Percentiles rank a stretch among this genome's conserved stretches.
Conservation (phyloP, 2,329 filamentous ascomycete genomes). For the Camptophora hylomeconis region DNA sequence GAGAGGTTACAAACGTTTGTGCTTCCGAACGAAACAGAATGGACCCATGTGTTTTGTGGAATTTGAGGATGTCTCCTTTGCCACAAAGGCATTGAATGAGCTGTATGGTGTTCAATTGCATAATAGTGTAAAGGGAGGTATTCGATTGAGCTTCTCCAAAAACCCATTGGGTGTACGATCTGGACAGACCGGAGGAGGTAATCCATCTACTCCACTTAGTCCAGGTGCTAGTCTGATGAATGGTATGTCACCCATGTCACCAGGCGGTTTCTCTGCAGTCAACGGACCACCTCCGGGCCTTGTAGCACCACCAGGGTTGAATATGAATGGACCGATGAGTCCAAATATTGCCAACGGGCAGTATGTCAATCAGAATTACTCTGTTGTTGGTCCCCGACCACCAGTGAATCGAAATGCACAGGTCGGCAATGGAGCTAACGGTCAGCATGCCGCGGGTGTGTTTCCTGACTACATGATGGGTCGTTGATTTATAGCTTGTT, state of each 20-base stretch:
- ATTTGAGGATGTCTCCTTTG: constrained; percentile 85
- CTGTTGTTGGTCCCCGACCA: constrained; percentile 23
- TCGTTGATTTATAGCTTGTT: constrained; percentile 23
- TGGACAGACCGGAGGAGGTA: constrained; percentile 45
- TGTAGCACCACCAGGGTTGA: constrained; percentile 58
- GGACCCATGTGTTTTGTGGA: constrained; percentile 99
- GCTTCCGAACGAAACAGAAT: constrained; percentile 87
- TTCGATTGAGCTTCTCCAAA: constrained; percentile 92
- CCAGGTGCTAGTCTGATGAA: constrained; percentile 44
- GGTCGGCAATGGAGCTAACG: constrained; percentile 12
- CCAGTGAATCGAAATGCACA: constrained; percentile 26
- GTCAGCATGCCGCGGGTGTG: no score
- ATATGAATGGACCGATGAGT: constrained; percentile 28
- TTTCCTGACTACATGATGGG: constrained; percentile 38
- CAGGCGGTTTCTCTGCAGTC: constrained; percentile 52
- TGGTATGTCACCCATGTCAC: constrained; percentile 39
- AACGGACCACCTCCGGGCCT: constrained; percentile 75
- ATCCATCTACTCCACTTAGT: constrained; percentile 36
- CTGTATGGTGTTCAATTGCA: constrained; percentile 77
- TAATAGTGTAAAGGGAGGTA: constrained; percentile 88
- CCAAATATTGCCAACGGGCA: no score
- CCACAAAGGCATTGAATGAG: constrained; percentile 80
- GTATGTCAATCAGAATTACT: no score
- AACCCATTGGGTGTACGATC: constrained; percentile 88
- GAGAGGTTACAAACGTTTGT: constrained; percentile 87